Evolutionary conservation across 2,329 filamentous ascomycete genomes (phyloP).

Genomic region (Ophiognomonia clavigignenti-juglandacearum): DNA sequence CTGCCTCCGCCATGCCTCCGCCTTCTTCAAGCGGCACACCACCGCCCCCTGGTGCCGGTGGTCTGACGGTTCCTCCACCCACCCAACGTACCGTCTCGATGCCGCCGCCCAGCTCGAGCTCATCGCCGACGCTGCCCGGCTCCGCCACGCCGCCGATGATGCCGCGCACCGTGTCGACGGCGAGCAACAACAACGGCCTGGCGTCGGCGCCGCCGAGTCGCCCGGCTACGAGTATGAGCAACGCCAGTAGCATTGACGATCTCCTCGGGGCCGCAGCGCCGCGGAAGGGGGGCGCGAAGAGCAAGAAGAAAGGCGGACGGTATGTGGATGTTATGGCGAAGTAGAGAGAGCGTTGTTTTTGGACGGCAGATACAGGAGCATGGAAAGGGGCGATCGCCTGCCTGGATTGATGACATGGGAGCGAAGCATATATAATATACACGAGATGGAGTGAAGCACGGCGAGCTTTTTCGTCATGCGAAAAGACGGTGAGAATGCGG

Average conservation of each 20-base stretch:
- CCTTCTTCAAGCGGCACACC: constrained; percentile 12
- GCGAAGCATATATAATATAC: too few relatives aligned
- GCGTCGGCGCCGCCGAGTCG: constrained; percentile 56
- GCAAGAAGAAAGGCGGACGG: constrained; percentile 65
- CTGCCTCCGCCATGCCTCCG: constrained; percentile 6
- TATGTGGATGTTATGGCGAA: constrained; percentile 97
- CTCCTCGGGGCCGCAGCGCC: constrained; percentile 71
- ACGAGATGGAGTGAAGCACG: too few relatives aligned
- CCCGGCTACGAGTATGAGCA: constrained; percentile 78
- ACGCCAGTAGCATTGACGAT: constrained; percentile 93
- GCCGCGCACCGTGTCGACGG: constrained; percentile 45
- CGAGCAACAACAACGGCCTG: constrained; percentile 38
- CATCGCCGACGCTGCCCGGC: constrained; percentile 17
- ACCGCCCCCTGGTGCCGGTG: constrained; percentile 17
- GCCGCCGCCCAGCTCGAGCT: background rate
- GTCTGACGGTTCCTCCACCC: constrained; percentile 26
- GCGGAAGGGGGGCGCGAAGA: constrained; percentile 59
- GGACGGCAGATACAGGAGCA: background rate
- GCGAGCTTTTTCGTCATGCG: too few relatives aligned
- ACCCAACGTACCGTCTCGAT: background rate
- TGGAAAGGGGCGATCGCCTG: background rate
- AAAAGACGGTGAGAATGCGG: background rate
- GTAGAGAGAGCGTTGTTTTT: constrained; percentile 22
- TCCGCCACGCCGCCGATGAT: constrained; percentile 36
- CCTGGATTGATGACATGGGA: background rate